Evolutionary conservation across 371 early-diverging fungal genomes (phyloP).

Genomic region (Mortierella sp.): DNA sequence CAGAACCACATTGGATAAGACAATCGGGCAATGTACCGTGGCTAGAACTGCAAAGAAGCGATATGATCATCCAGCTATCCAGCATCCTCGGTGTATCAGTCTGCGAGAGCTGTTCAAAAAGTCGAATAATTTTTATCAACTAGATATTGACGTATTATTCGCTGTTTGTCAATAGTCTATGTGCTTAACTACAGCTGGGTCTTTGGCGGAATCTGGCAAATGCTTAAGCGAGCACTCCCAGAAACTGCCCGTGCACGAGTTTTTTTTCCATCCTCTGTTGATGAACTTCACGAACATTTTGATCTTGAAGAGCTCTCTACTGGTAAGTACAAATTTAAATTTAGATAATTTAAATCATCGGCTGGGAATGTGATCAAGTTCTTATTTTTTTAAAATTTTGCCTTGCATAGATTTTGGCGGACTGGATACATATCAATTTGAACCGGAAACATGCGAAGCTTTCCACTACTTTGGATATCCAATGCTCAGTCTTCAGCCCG

Average conservation of each 20-base stretch:
- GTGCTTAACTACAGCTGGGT: conserved; percentile 61
- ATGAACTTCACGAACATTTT: conserved; percentile 50
- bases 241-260: conserved; percentile 58
- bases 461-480: conserved; percentile 55
- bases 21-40: too few relatives aligned
- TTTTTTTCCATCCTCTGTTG: conserved; percentile 49
- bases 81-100: too few relatives aligned
- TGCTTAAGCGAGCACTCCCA: conserved; percentile 58
- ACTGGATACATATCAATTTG: conserved; percentile 31
- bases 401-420: conserved; percentile 42
- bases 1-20: too few relatives aligned
- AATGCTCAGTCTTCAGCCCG: conserved; percentile 35
- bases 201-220: conserved; percentile 59
- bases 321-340: conserved; percentile 21
- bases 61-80: too few relatives aligned
- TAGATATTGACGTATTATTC: background rate
- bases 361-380: background rate
- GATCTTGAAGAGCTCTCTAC: conserved; percentile 44
- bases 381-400: background rate
- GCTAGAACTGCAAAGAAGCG: too few relatives aligned
- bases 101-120: too few relatives aligned
- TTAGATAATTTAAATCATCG: background rate
- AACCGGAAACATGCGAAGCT: conserved; percentile 45
- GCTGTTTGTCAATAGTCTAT: conserved; percentile 37
- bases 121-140: too few relatives aligned